Evolutionary conservation across 352 stramenopile species (phyloP).

Genomic region (Pythium grandisporangium): DNA sequence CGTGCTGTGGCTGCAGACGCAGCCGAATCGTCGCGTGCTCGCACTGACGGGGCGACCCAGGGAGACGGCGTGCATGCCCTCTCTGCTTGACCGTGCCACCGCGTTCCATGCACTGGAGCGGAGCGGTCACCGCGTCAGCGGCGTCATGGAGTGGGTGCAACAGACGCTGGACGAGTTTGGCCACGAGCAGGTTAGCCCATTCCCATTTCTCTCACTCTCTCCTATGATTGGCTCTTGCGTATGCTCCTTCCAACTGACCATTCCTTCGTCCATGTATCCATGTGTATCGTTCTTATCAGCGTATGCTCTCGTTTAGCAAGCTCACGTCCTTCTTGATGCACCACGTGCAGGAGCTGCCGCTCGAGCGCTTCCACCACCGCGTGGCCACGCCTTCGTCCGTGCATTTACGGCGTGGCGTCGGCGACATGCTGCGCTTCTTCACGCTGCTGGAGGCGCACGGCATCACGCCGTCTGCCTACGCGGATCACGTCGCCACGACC

Average conservation of each 20-base stretch:
- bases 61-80: conserved; percentile 2
- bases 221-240: too few relatives aligned
- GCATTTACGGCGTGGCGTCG: conserved; percentile 36
- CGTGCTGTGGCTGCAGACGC: conserved; percentile 9
- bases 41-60: conserved; percentile 4
- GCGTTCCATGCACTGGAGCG: conserved; percentile 64
- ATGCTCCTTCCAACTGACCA: too few relatives aligned
- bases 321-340: conserved; percentile 49
- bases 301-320: conserved; percentile 33
- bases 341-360: conserved; percentile 25
- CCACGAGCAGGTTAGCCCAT: conserved; percentile 27
- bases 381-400: conserved; percentile 32
- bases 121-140: conserved; percentile 43
- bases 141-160: conserved; percentile 53
- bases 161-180: conserved; percentile 53
- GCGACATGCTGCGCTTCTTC: conserved; percentile 66
- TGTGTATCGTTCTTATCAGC: too few relatives aligned
- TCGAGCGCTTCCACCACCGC: conserved; percentile 21
- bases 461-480: conserved; percentile 32
- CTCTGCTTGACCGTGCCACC: conserved; percentile 4
- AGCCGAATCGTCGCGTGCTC: conserved; percentile 7
- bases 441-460: conserved; percentile 52
- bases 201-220: too few relatives aligned
- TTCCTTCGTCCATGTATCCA: too few relatives aligned
- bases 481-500: conserved; percentile 6